Evolutionary conservation across 1,284 basidiomycete genomes (phyloP), one percentile per base, ranked within the genome.

Genomic region (Cerioporus squamosus): DNA sequence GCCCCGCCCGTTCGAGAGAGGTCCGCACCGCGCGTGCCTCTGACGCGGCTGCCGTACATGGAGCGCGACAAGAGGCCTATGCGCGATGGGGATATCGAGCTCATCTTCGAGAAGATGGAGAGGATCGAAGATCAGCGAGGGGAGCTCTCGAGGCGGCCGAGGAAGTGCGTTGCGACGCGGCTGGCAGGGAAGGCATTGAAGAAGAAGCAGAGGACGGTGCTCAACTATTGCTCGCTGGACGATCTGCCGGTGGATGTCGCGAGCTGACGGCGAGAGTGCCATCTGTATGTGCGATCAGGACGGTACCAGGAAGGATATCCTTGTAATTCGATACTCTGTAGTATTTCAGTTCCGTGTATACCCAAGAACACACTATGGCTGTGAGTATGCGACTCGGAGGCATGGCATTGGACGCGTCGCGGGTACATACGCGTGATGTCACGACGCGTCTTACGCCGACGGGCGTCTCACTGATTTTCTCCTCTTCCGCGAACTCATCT

Each of bases 171-270:
- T 15, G 22, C n/a, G 1, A 54, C 53, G 7, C 45, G 46, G 2
- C 53, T 65, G 40, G 29, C 36, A 17, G 60, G 59, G 3, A 58
- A 56, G 39, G 55, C 40, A 3, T 46, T 59, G 43, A 31, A n/a
- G 26, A 52, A 42, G 33, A 60, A 50, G 36, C 59, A 61, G 47
- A 42, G 39, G 14, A 12, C 12, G 33, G 14, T 10, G 33, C 12
- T 36, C 6, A 49, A 8, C 18, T 51, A 42, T 15, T 14, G 40
- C 22, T 46, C 36, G 31, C n/a, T 22, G 7, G 33, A 14, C 33
- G 33, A 36, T 3, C 33, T 36, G 3, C 33, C 14, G 8, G 33
- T 12, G 8, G 33, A 36, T 36, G 33, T 36, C 12, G 33, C 14
- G 33, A n/a, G n/a, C n/a, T n/a, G n/a, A n/a, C n/a, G n/a, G n/a